Percentiles rank a stretch among this genome's conserved stretches.
Conservation (phyloP, 1,139 yeast genomes). For the Yamadazyma dendronema region DNA sequence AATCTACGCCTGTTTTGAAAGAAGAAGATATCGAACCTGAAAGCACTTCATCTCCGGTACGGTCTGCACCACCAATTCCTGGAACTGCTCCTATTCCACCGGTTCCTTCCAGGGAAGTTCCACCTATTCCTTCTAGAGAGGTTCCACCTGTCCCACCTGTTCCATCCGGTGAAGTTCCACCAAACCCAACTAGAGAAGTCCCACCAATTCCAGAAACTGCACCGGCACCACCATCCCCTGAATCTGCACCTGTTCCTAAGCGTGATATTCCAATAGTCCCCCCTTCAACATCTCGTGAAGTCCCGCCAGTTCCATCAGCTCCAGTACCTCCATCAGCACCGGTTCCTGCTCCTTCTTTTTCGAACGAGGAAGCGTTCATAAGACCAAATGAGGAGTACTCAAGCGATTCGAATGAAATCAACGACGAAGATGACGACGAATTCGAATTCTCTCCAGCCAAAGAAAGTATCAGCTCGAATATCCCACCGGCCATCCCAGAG, state of each 20-base stretch:
- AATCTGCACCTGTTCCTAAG: slow-evolving; percentile 17
- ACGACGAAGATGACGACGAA: slow-evolving; percentile 12
- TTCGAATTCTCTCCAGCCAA: slow-evolving; percentile 15
- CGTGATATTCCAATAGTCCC: slow-evolving; percentile 4
- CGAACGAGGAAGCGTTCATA: slow-evolving; percentile 1
- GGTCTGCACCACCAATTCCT: slow-evolving; percentile 1
- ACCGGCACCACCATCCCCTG: slow-evolving; percentile 12
- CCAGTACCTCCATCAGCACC: slow-evolving; percentile 12
- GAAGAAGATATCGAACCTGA: not conserved
- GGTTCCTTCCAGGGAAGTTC: slow-evolving; percentile 11
- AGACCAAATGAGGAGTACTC: slow-evolving; percentile 4
- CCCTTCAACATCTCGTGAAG: slow-evolving; percentile 2
- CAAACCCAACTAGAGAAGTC: slow-evolving; percentile 14
- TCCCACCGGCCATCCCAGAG: slow-evolving; percentile 20
- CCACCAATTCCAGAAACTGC: slow-evolving; percentile 11
- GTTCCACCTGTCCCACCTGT: slow-evolving; percentile 9
- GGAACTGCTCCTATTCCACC: slow-evolving; percentile 3
- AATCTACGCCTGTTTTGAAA: slow-evolving; percentile 14
- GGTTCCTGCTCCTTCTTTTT: slow-evolving; percentile 7
- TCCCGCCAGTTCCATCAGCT: slow-evolving; percentile 12
- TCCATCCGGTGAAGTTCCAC: slow-evolving; percentile 13
- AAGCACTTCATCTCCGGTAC: not conserved
- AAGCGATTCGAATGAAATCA: slow-evolving; percentile 5
- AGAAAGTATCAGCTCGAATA: slow-evolving; percentile 10
- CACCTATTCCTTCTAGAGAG: slow-evolving; percentile 15